A percentile compares a stretch with the other conserved stretches of the same genome.
These are phyloP conservation scores for Lactarius hatsudake DNA, from an alignment of 768 basidiomycete species.

Conservation along the genomic window DNA sequence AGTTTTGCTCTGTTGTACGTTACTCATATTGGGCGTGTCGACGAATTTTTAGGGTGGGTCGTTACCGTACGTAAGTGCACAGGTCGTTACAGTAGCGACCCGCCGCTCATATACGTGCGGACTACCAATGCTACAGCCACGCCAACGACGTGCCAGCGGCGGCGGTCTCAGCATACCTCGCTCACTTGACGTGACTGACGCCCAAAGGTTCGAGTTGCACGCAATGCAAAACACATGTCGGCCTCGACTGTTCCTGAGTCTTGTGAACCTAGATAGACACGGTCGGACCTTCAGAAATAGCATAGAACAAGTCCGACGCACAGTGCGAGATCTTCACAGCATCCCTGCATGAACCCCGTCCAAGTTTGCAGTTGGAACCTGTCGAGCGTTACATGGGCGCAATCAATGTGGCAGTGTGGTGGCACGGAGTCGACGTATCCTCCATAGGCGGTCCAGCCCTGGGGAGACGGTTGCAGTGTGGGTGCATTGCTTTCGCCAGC, in stretches of 20 bases:
- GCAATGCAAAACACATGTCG: background rate
- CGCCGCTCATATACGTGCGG: background rate
- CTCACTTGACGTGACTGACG: background rate
- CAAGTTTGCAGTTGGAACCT: background rate
- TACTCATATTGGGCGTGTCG: background rate
- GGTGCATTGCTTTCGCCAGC: background rate
- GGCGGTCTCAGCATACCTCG: background rate
- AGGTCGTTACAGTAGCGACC: background rate
- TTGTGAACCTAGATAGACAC: background rate
- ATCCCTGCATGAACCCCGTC: background rate
- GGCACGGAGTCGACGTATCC: background rate
- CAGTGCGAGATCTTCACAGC: background rate
- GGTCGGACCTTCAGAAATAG: background rate
- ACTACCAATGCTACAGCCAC: background rate
- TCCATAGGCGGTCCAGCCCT: background rate
- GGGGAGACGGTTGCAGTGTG: background rate
- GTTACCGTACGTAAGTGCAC: background rate
- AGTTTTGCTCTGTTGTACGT: background rate
- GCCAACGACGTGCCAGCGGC: background rate
- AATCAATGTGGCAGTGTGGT: background rate
- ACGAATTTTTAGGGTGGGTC: background rate
- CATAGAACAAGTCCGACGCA: background rate
- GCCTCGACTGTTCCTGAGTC: background rate
- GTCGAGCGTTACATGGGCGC: background rate
- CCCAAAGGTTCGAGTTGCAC: background rate